phyloP scores from a whole-genome alignment of 2,329 filamentous ascomycete species.

The Cladosporium sp. region DNA sequence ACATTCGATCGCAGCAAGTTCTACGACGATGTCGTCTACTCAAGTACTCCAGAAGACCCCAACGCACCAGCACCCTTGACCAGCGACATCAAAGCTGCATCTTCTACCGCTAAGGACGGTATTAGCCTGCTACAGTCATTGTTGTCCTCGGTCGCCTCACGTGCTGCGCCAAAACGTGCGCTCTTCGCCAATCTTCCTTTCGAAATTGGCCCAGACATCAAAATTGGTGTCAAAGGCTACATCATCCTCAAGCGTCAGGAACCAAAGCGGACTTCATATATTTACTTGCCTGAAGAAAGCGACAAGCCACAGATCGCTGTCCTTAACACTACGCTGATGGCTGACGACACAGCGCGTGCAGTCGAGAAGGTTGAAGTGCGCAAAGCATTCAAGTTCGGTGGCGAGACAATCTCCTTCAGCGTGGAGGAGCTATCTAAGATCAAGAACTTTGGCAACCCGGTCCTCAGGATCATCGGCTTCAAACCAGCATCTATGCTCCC shows the following conservation, averaged over 20 bases:
- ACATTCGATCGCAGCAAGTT: constrained; percentile 83
- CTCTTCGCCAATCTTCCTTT: constrained; percentile 85
- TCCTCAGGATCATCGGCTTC: constrained; percentile 91
- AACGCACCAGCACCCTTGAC: constrained; percentile 61
- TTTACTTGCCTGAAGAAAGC: constrained; percentile 73
- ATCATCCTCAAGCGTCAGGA: constrained; percentile 83
- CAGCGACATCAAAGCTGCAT: constrained; percentile 54
- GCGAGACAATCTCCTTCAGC: constrained; percentile 83
- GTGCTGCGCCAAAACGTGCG: constrained; percentile 80
- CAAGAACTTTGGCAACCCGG: constrained; percentile 76
- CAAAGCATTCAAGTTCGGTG: constrained; percentile 95
- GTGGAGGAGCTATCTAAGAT: constrained; percentile 79
- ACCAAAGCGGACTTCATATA: constrained; percentile 78
- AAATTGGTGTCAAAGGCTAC: constrained; percentile 91
- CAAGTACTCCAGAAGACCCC: constrained; percentile 68
- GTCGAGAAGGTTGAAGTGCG: constrained; percentile 81
- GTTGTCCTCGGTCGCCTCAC: constrained; percentile 86
- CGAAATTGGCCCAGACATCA: constrained; percentile 80
- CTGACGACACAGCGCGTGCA: constrained; percentile 73
- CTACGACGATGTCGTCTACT: constrained; percentile 95
- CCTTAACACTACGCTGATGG: constrained; percentile 71
- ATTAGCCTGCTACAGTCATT: constrained; percentile 77
- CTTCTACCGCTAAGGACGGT: constrained; percentile 71
- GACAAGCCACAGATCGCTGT: constrained; percentile 79
- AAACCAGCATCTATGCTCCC: constrained; percentile 76